A percentile compares a stretch with the other conserved stretches of the same genome.
phyloP scores from a whole-genome alignment of 2,329 filamentous ascomycete species.

The Diaporthe ampelina region DNA sequence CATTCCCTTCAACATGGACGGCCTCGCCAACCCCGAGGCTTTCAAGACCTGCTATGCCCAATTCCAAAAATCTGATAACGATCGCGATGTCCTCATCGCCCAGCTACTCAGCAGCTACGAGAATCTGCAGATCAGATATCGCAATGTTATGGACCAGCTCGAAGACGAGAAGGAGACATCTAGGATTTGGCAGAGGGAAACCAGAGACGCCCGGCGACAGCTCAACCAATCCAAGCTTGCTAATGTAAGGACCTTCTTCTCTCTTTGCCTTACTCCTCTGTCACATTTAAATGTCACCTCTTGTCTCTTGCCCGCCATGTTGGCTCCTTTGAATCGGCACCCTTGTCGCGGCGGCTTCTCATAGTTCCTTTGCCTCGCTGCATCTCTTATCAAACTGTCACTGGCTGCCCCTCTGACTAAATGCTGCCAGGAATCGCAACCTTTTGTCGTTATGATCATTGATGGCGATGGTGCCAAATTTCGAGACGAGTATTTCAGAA shows the following conservation, averaged over 20 bases:
- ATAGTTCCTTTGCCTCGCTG: no score
- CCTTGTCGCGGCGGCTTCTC: background rate
- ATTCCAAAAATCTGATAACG: slow-evolving; percentile 35
- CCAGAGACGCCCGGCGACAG: slow-evolving; percentile 36
- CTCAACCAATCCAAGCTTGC: slow-evolving; percentile 32
- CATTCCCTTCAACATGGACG: slow-evolving; percentile 30
- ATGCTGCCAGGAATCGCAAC: slow-evolving; percentile 48
- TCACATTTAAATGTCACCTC: background rate
- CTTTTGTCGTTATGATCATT: slow-evolving; percentile 52
- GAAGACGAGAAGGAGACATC: slow-evolving; percentile 39
- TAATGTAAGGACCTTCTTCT: slow-evolving; percentile 25
- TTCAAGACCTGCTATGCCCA: slow-evolving; percentile 41
- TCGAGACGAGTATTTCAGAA: slow-evolving; percentile 49
- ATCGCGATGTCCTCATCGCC: slow-evolving; percentile 36
- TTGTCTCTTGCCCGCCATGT: no score
- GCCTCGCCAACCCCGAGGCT: slow-evolving; percentile 25
- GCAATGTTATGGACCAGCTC: slow-evolving; percentile 17
- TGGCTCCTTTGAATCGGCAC: background rate
- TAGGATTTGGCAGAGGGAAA: slow-evolving; percentile 38
- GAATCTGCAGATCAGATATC: slow-evolving; percentile 24
- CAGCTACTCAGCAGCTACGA: slow-evolving; percentile 38
- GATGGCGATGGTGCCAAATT: slow-evolving; percentile 55
- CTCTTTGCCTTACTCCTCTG: background rate
- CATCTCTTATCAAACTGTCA: no score
- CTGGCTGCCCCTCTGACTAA: background rate